phyloP scores from a whole-genome alignment of 352 stramenopile genomes.

The Pythium biforme region DNA sequence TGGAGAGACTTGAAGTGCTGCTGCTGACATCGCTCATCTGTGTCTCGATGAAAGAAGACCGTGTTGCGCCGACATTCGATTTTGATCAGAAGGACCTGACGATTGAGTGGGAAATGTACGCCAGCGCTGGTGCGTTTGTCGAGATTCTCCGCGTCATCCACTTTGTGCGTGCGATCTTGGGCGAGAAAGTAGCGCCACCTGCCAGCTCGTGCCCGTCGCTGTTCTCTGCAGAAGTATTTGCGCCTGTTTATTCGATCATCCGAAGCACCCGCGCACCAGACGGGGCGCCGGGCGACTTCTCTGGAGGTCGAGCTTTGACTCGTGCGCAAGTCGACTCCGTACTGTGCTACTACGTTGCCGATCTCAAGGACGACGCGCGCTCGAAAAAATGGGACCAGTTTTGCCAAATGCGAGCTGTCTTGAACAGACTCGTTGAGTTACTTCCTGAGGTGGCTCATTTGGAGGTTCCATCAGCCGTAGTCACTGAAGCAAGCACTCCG shows the following conservation, averaged over 20 bases:
- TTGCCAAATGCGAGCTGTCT: conserved; percentile 20
- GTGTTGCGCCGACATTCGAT: conserved; percentile 14
- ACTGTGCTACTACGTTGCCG: conserved; percentile 23
- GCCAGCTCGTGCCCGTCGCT: conserved; percentile 36
- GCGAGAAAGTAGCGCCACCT: conserved; percentile 26
- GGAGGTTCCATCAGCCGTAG: not conserved
- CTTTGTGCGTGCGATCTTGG: conserved; percentile 49
- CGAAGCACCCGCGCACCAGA: conserved; percentile 1
- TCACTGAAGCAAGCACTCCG: not conserved
- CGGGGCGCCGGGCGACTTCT: not conserved
- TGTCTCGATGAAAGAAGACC: conserved; percentile 22
- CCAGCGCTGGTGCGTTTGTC: conserved; percentile 43
- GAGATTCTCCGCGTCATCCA: conserved; percentile 58
- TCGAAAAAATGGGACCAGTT: conserved; percentile 25
- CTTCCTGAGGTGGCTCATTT: not conserved
- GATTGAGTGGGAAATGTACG: conserved; percentile 53
- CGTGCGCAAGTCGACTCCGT: conserved; percentile 26
- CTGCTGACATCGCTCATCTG: conserved; percentile 58
- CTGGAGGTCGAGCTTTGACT: conserved; percentile 1
- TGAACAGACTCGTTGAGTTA: conserved; percentile 22
- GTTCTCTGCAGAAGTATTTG: conserved; percentile 68
- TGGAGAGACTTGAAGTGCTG: conserved; percentile 49
- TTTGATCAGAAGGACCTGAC: conserved; percentile 34
- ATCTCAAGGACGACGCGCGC: conserved; percentile 21
- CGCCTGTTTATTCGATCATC: conserved; percentile 47